These are phyloP conservation scores for Neurospora tetraspora DNA, from an alignment of 495 filamentous ascomycete genomes.

Conservation along the genomic window DNA sequence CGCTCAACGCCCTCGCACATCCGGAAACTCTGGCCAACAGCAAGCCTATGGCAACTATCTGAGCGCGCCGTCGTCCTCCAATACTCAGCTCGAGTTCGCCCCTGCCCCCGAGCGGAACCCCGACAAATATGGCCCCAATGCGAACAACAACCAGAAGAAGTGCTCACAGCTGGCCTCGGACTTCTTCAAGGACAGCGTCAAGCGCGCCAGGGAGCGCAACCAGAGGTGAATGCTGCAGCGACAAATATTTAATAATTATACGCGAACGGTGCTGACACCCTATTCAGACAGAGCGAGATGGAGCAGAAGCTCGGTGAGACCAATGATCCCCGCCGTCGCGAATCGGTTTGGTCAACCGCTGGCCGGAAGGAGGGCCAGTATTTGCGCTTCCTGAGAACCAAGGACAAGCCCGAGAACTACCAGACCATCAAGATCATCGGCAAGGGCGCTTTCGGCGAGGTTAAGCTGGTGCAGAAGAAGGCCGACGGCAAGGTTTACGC, in stretches of 20 bases:
- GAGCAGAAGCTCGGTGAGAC: slow-evolving; percentile 71
- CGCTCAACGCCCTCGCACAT: slow-evolving; percentile 65
- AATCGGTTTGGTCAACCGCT: slow-evolving; percentile 64
- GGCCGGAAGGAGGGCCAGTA: slow-evolving; percentile 81
- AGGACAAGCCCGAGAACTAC: slow-evolving; percentile 87
- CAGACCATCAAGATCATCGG: slow-evolving; percentile 93
- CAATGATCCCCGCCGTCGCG: slow-evolving; percentile 59
- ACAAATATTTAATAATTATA: no score
- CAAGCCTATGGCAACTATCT: slow-evolving; percentile 53
- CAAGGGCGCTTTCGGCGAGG: slow-evolving; percentile 97
- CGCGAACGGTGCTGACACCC: not conserved
- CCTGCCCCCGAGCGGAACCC: slow-evolving; percentile 60
- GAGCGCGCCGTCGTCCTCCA: slow-evolving; percentile 50
- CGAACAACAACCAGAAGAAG: slow-evolving; percentile 64
- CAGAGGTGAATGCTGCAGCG: slow-evolving; percentile 52
- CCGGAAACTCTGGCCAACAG: slow-evolving; percentile 51
- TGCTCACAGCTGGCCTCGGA: slow-evolving; percentile 67
- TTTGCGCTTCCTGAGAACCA: slow-evolving; percentile 86
- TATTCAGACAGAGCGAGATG: slow-evolving; percentile 71
- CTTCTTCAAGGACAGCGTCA: slow-evolving; percentile 95
- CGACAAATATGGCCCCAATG: slow-evolving; percentile 55
- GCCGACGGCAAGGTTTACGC: slow-evolving; percentile 96
- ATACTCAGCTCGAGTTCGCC: slow-evolving; percentile 40
- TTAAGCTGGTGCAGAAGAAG: slow-evolving; percentile 92
- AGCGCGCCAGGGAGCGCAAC: slow-evolving; percentile 83